Evolutionary conservation across 192 early-diverging fungal species (phyloP), one percentile per base, ranked within the genome.

Genomic region (Phycomyces blakesleeanus): DNA sequence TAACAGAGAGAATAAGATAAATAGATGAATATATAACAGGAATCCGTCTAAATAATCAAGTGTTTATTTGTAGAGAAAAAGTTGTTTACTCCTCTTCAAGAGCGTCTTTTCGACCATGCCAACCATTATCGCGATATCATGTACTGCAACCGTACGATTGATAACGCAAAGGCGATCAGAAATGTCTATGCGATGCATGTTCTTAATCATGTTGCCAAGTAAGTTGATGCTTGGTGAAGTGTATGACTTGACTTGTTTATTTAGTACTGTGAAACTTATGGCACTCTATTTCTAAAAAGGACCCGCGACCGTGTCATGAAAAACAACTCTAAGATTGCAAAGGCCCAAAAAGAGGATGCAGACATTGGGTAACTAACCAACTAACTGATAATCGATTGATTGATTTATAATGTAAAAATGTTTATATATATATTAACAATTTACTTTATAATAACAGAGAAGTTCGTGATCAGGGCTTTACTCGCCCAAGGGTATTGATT

Each of bases 381-480:
- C n/a, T n/a, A n/a, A n/a, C n/a, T n/a, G n/a, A n/a, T n/a, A n/a
- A n/a, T n/a, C n/a, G n/a, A n/a, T n/a, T n/a, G n/a, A n/a, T n/a
- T n/a, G n/a, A n/a, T n/a, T n/a, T n/a, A n/a, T n/a, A n/a, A n/a
- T n/a, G n/a, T n/a, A n/a, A n/a, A n/a, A n/a, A n/a, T n/a, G n/a
- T n/a, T n/a, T n/a, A n/a, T n/a, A n/a, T n/a, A n/a, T n/a, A n/a
- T n/a, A n/a, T n/a, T n/a, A n/a, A n/a, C n/a, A n/a, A n/a, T n/a
- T 7, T 8, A 44, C 64, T 56, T 47, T 41, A 59, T 20, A 5
- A 26, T 27, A 24, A 52, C 40, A 80, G 86, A 21, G 96, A 98
- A 68, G 75, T 87, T 21, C 86, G 93, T 10, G 97, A 99, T 69
- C 96, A 97, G 74, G 96, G 94, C 34, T 99, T 96, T 55, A 97